phyloP scores from a whole-genome alignment of 1,284 basidiomycete genomes.

The Ustilago xerochloae region DNA sequence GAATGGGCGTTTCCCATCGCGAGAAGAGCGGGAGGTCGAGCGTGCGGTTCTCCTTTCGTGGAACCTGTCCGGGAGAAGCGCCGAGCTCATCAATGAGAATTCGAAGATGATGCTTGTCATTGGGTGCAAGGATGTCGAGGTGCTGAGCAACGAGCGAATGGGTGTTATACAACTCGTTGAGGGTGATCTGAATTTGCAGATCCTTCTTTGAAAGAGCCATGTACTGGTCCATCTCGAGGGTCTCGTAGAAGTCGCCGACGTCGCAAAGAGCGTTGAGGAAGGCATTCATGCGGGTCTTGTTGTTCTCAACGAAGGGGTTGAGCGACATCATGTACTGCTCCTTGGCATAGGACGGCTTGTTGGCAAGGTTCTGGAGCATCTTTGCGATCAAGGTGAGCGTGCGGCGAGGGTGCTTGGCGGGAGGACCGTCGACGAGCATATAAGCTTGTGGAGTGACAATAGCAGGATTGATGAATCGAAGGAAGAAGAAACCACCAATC shows the following conservation, averaged over 20 bases:
- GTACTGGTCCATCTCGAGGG: conserved; percentile 99
- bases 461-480: conserved; percentile 99
- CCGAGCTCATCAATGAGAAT: conserved; percentile 96
- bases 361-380: conserved; percentile 98
- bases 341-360: conserved; percentile 97
- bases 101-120: conserved; percentile 95
- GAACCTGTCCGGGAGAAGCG: conserved; percentile 88
- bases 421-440: conserved; percentile 97
- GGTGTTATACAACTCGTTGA: conserved; percentile 98
- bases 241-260: conserved; percentile 99
- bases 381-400: conserved; percentile 98
- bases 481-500: conserved; percentile 99
- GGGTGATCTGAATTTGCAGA: conserved; percentile 95
- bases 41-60: conserved; percentile 95
- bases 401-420: conserved; percentile 94
- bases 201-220: conserved; percentile 99
- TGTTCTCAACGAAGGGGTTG: conserved; percentile 97
- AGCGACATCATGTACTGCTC: conserved; percentile 98
- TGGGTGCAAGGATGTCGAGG: conserved; percentile 92
- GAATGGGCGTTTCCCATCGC: conserved; percentile 98
- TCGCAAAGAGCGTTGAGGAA: conserved; percentile 97
- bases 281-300: conserved; percentile 95
- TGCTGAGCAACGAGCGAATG: conserved; percentile 94
- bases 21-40: conserved; percentile 93
- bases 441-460: conserved; percentile 99